Base-by-base conservation (phyloP, 495 filamentous ascomycete genomes). In the Lasiosphaeria miniovina region DNA sequence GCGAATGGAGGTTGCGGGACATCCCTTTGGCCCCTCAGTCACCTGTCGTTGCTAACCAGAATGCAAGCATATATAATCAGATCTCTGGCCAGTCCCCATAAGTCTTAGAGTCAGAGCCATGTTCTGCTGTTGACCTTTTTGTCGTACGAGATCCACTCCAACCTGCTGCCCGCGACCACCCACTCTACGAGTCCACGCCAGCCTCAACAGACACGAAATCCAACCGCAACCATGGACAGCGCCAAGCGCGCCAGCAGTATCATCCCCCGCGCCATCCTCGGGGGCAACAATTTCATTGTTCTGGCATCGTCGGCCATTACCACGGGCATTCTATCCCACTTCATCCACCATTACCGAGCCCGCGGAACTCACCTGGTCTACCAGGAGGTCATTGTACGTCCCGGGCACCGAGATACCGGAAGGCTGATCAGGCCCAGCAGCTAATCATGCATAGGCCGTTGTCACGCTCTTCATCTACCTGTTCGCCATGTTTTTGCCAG, bases 391-490 rank as follows among this genome's bases (percentile, higher is more conserved):
- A 71, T 71, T 43, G 65, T 69, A 36, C 15, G 64, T 60, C 31
- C 11, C 45, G 15, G 31, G 40, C 32, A 3, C 15, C n/a, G 40
- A 5, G n/a, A 6, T 35, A 35, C 14, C 31, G 41, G 54, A 57
- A 33, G 17, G 35, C 14, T 49, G 34, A 34, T 57, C 24, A 15
- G 31, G 54, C 36, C 12, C 4, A 12, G 3, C 24, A 3, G 3
- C n/a, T 12, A 14, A 31, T 9, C 11, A 7, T 51, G 12, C 7
- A 8, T 32, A 62, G 62, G 58, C 65, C 36, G 67, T 69, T 4
- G 2, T 69, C 10, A 69, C 67, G 3, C 62, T 69, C 10, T 65
- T 69, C 51, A 4, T 66, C 5, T 70, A 66, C 54, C 45, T 70
- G 12, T 50, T 68, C 38, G 59, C 63, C 46, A 31, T 68, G 41